Percentiles rank a stretch among this genome's conserved stretches.
phyloP scores from a whole-genome alignment of 805 yeast genomes.

The Candida silvicultrix region DNA sequence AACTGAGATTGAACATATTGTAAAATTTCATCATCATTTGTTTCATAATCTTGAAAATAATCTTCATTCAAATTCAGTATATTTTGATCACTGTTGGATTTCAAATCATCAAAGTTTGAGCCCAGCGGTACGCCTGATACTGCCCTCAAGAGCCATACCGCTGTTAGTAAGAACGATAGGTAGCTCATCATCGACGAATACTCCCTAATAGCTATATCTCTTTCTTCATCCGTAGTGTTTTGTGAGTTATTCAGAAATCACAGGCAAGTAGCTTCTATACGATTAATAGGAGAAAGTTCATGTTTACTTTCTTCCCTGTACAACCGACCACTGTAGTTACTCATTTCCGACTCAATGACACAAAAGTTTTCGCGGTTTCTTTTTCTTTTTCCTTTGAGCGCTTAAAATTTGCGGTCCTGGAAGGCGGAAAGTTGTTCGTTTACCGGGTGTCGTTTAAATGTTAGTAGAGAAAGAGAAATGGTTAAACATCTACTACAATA shows the following conservation, averaged over 20 bases:
- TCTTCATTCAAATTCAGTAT: constrained; percentile 6
- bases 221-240: not conserved
- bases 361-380: not conserved
- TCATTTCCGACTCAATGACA: not conserved
- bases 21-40: constrained; percentile 3
- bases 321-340: not conserved
- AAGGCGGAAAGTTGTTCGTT: too few species aligned
- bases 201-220: not conserved
- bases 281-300: too few species aligned
- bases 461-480: too few species aligned
- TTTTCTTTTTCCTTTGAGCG: not conserved
- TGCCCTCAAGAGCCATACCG: not conserved
- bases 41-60: constrained; percentile 10
- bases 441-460: too few species aligned
- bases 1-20: constrained; percentile 2
- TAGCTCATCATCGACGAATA: not conserved
- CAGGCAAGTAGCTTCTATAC: too few species aligned
- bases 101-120: not conserved
- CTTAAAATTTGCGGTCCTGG: too few species aligned
- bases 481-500: too few species aligned
- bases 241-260: not conserved
- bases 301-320: not conserved
- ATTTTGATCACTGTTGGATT: too few species aligned
- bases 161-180: not conserved
- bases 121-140: not conserved